A percentile compares a stretch with the other conserved stretches of the same genome.
Evolutionary conservation across 805 yeast species (phyloP).

Genomic region (Grigorovia humatica): DNA sequence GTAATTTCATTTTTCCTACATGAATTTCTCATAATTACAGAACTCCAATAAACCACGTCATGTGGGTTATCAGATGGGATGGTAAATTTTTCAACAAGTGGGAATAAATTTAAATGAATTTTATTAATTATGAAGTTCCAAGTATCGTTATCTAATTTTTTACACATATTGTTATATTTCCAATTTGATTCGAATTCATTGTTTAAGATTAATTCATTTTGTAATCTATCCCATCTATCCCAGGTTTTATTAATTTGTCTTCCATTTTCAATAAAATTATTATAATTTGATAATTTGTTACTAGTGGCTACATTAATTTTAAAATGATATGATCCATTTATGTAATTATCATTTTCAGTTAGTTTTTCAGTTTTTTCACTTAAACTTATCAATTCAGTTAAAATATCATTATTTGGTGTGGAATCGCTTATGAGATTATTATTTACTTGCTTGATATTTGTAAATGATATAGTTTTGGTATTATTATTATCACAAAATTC

Average conservation of each 20-base stretch:
- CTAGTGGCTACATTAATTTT: neutral
- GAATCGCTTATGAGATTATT: neutral
- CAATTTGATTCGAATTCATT: slow-evolving; percentile 29
- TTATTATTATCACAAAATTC: no score
- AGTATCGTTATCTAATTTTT: slow-evolving; percentile 13
- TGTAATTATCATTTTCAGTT: neutral
- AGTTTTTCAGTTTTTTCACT: neutral
- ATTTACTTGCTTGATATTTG: neutral
- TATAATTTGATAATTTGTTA: neutral
- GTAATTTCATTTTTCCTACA: slow-evolving; percentile 80
- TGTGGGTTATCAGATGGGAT: slow-evolving; percentile 50
- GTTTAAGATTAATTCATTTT: slow-evolving; percentile 7
- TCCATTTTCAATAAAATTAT: neutral
- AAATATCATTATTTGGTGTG: neutral
- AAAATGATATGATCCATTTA: neutral
- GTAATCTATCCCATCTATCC: neutral
- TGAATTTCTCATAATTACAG: slow-evolving; percentile 94
- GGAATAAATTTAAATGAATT: slow-evolving; percentile 63
- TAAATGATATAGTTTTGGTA: no score
- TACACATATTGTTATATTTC: slow-evolving; percentile 36
- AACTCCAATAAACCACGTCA: slow-evolving; percentile 92
- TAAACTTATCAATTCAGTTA: neutral
- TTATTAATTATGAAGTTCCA: slow-evolving; percentile 32
- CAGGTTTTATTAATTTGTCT: neutral
- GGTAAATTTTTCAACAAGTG: slow-evolving; percentile 86